Evolutionary conservation across 352 stramenopile species (phyloP).

Genomic region (Blastocystis sp.): DNA sequence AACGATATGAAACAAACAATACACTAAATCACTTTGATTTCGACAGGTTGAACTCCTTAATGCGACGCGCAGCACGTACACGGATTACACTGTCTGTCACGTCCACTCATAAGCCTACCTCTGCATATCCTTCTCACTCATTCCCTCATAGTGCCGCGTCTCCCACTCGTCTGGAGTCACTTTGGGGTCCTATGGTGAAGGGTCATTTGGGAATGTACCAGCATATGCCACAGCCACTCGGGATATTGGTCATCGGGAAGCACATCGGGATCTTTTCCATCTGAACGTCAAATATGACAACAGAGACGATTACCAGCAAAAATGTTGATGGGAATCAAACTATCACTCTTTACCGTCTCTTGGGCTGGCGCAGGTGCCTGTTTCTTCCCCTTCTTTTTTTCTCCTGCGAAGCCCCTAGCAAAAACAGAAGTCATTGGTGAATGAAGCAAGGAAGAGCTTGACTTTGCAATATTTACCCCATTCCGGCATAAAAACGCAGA

Average conservation of each 20-base stretch:
- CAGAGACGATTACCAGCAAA: not conserved
- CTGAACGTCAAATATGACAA: not conserved
- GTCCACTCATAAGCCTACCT: not conserved
- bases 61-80: not conserved
- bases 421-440: not conserved
- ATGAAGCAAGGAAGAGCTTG: not conserved
- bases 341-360: slow-evolving; percentile 26
- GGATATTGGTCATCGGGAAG: slow-evolving; percentile 54
- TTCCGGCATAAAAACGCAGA: not conserved
- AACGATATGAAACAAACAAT: slow-evolving; percentile 3
- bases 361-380: not conserved
- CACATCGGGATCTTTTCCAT: slow-evolving; percentile 54
- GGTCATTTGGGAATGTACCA: not conserved
- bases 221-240: slow-evolving; percentile 57
- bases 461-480: not conserved
- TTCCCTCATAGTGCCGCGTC: slow-evolving; percentile 30
- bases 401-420: slow-evolving; percentile 13
- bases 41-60: slow-evolving; percentile 53
- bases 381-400: slow-evolving; percentile 60
- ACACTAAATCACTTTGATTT: slow-evolving; percentile 47
- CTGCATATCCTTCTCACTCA: slow-evolving; percentile 13
- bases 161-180: slow-evolving; percentile 47
- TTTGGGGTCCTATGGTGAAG: slow-evolving; percentile 5
- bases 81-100: slow-evolving; percentile 18
- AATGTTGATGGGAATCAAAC: slow-evolving; percentile 57